Base-by-base conservation (phyloP, 2,329 filamentous ascomycete genomes). In the Elsinoe perseae region DNA sequence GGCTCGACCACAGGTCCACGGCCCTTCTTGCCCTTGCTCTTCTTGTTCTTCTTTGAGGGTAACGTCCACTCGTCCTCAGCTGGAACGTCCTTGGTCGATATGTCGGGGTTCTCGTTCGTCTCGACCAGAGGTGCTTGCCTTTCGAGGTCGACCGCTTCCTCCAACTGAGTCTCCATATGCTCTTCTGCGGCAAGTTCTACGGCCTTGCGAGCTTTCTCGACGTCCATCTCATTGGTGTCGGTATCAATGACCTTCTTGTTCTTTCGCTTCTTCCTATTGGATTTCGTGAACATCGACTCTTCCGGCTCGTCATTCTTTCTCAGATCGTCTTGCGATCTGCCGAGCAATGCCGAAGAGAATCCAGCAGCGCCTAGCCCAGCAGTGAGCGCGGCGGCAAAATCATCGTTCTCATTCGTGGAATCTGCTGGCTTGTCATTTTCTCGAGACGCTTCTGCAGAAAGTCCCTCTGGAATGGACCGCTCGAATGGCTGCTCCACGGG, bases 221-320 rank as follows among this genome's bases (percentile, higher is more conserved):
- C 40, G 14, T 28, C 34, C 27, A 43, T 50, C 12, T 48, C 43
- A 7, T 38, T 27, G 6, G 38, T 43, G 8, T 34, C 36, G 56
- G 20, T 14, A 40, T 27, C 9, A 10, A 18, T 56, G 55, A 64
- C 66, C 64, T 76, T 74, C 67, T 74, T 77, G 30, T 64, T 65
- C 64, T 75, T 77, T 14, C 42, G 38, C 28, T 56, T 56, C 62
- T 74, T 76, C 38, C 70, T 68, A 59, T 70, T 70, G 54, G 69
- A 70, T 48, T 69, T 66, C 57, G 69, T 61, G 63, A 70, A 59
- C 54, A 65, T 62, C 48, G 66, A 64, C 12, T 68, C 66, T 12
- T 66, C 63, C 6, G 63, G 60, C 12, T 68, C 65, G 20, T 64
- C 62, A 10, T 58, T 55, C 7, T 18, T 38, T 9, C 10, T 18